Evolutionary conservation across 2,329 filamentous ascomycete genomes (phyloP), one percentile per base, ranked within the genome.

Genomic region (Sarocladium strictum): DNA sequence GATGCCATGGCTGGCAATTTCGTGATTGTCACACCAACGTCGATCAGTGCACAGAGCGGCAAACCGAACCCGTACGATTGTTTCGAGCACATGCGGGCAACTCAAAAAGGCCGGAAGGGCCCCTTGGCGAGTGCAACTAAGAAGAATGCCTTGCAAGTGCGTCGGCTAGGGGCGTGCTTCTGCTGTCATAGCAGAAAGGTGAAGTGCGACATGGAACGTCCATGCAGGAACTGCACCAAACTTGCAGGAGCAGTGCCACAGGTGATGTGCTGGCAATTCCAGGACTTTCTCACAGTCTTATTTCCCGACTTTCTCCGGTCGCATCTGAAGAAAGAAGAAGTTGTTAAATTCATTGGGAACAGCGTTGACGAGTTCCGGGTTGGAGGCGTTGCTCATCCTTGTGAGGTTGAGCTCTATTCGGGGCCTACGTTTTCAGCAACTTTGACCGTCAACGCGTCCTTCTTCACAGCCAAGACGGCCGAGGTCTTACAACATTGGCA

Each of bases 121-220:
- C 79, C 79, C 1, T 64, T 83, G 35, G 76, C 77, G 24, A 71
- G 76, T 47, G 74, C 77, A n/a, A 78, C 73, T 27, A 81, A 81
- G 62, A 72, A 80, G 64, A 76, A 72, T 45, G 80, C 80, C 1
- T 69, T 81, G 2, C 73, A 79, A 54, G 78, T 83, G 11, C 74
- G 80, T 15, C 72, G 78, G 29, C 64, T 72, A 3, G 79, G 80
- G 5, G 80, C 80, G 10, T 83, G 80, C 62, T 83, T 83, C 67
- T 80, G 78, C 67, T 83, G 80, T 61, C 78, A 80, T 61, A 77
- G 75, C 55, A 77, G 80, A 59, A 83, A 83, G 64, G 80, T 83
- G 54, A 78, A 76, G 63, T 83, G 80, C 58, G 78, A 81, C 63
- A 74, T 75, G 58, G 72, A 78, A 60, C 69, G 79, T 45, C 78